These are phyloP conservation scores for Lipomyces kockii DNA, from an alignment of 805 yeast species.

Conservation along the genomic window DNA sequence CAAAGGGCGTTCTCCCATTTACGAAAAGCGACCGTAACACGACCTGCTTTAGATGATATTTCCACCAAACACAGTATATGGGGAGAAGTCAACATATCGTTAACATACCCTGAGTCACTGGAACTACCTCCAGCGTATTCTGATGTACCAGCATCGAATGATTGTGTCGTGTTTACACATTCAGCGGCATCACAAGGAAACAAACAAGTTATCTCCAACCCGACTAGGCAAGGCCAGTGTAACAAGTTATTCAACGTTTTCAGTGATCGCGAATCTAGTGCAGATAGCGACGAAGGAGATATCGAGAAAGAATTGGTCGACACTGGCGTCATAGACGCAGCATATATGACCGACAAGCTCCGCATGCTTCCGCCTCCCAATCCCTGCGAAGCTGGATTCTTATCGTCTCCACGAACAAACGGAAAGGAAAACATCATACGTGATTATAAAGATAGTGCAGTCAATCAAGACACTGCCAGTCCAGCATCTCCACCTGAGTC, in stretches of 20 bases:
- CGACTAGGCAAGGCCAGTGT: neutral
- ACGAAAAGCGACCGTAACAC: neutral
- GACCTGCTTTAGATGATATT: neutral
- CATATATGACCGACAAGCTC: neutral
- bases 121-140: neutral
- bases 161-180: neutral
- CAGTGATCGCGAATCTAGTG: neutral
- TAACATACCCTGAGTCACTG: neutral
- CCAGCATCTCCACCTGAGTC: neutral
- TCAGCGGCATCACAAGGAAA: neutral
- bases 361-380: slow-evolving; percentile 1
- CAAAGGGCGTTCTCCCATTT: neutral
- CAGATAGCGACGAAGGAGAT: neutral
- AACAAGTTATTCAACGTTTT: neutral
- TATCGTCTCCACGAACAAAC: neutral
- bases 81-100: neutral
- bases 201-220: too few relatives aligned
- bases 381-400: neutral
- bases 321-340: neutral
- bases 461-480: neutral
- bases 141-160: neutral
- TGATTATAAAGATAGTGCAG: neutral
- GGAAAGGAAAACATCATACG: neutral
- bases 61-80: neutral
- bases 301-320: too few relatives aligned